Base-by-base conservation (phyloP, 768 basidiomycete genomes). In the Termitomyces sp. region DNA sequence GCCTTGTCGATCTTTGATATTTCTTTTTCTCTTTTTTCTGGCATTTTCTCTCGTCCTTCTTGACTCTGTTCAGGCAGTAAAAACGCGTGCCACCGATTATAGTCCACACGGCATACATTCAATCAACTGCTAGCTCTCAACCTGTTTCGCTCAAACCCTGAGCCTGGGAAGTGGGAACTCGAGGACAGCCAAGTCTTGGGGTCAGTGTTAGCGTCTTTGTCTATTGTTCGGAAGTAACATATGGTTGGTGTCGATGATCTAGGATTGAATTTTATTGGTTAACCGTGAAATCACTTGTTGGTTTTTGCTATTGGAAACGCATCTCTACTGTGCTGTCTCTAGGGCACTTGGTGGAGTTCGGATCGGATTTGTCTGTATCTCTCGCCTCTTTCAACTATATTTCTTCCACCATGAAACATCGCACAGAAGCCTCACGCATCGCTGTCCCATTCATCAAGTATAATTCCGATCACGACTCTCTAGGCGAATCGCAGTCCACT, bases 361-460 rank as follows among this genome's bases (percentile, higher is more conserved):
- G 12, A 41, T 13, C 5, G 11, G 27, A 41, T 18, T 27, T 11
- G 16, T 18, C 24, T 36, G n/a, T 41, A 53, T 41, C 37, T 53
- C 24, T 27, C 27, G 7, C 11, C 30, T 22, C 31, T 34, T 20
- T 49, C 20, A 3, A 15, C 18, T 16, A 16, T 34, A 36, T 37
- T 9, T 39, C 11, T 18, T 3, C n/a, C 24, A 31, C 41, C 22
- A 54, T 54, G 53, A 54, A 42, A 39, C 39, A 42, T 54, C 27
- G 12, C n/a, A 42, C 39, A n/a, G 27, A 54, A 24, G 30, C 39
- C 7, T 30, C 52, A 20, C 37, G 39, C 39, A 55, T 18, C 1
- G 11, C 39, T 24, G 41, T 13, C 54, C 61, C 54, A 15, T 33
- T 52, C 34, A 15, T 37, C 39, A 42, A 61, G 34, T 58, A 54